Percentiles rank a stretch among this genome's conserved stretches.
Evolutionary conservation across 1,139 yeast genomes (phyloP).

Genomic region (Petasospora rhodanensis): DNA sequence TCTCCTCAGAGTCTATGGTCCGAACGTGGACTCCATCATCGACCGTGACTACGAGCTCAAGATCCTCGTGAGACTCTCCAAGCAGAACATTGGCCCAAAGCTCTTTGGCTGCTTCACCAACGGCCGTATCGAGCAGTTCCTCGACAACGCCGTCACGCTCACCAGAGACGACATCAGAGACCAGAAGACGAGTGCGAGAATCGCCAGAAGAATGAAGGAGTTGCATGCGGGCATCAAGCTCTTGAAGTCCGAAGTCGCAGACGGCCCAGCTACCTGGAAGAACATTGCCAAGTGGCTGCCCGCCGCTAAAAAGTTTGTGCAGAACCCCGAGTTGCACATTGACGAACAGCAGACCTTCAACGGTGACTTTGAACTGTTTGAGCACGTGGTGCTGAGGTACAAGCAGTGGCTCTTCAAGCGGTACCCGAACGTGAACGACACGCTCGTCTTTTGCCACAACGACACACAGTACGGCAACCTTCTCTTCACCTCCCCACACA

Average conservation of each 20-base stretch:
- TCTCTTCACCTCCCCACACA: slow-evolving; percentile 38
- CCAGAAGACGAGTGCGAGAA: slow-evolving; percentile 72
- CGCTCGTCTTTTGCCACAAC: slow-evolving; percentile 81
- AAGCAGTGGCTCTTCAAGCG: slow-evolving; percentile 56
- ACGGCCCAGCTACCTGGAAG: slow-evolving; percentile 68
- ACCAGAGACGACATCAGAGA: slow-evolving; percentile 69
- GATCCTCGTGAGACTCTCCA: slow-evolving; percentile 67
- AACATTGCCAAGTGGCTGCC: slow-evolving; percentile 69
- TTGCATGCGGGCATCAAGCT: slow-evolving; percentile 78
- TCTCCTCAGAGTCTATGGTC: slow-evolving; percentile 83
- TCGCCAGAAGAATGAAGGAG: slow-evolving; percentile 96
- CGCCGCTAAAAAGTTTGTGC: slow-evolving; percentile 43
- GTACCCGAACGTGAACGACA: slow-evolving; percentile 38
- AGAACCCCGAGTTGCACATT: slow-evolving; percentile 24
- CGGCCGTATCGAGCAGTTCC: slow-evolving; percentile 89
- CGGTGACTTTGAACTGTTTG: slow-evolving; percentile 46
- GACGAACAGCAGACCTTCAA: slow-evolving; percentile 44
- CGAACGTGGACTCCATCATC: slow-evolving; percentile 78
- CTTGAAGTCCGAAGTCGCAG: slow-evolving; percentile 42
- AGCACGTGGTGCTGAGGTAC: slow-evolving; percentile 44
- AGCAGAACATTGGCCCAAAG: slow-evolving; percentile 81
- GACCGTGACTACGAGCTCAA: slow-evolving; percentile 80
- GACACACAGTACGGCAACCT: slow-evolving; percentile 96
- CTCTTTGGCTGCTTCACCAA: slow-evolving; percentile 83
- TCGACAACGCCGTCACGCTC: slow-evolving; percentile 75